Conservation (phyloP, 2,329 filamentous ascomycete species). For the Emergomyces orientalis region DNA sequence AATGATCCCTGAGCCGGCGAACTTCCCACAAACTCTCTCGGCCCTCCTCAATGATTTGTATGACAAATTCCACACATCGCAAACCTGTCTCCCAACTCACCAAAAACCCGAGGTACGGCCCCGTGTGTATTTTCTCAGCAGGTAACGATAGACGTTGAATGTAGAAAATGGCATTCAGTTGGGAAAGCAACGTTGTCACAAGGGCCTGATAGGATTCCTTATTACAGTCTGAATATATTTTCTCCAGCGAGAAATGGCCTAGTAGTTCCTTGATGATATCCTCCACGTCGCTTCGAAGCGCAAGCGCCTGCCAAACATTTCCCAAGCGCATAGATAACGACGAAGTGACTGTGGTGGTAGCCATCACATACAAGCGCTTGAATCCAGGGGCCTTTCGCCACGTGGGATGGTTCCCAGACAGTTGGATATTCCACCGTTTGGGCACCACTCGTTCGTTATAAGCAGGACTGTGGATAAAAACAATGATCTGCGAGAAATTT, state of each 20-base stretch:
- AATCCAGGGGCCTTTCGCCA: slow-evolving; percentile 1
- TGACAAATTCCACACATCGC: slow-evolving; percentile 32
- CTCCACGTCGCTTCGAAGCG: slow-evolving; percentile 35
- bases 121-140: slow-evolving; percentile 27
- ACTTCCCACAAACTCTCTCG: slow-evolving; percentile 29
- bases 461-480: not conserved
- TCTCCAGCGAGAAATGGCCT: slow-evolving; percentile 37
- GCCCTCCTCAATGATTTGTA: slow-evolving; percentile 31
- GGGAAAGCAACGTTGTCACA: slow-evolving; percentile 29
- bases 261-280: slow-evolving; percentile 36
- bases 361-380: slow-evolving; percentile 9
- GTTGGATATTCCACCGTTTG: not conserved
- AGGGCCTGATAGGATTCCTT: slow-evolving; percentile 31
- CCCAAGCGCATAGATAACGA: slow-evolving; percentile 31
- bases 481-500: not conserved
- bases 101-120: slow-evolving; percentile 32
- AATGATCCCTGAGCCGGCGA: slow-evolving; percentile 28
- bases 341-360: slow-evolving; percentile 24
- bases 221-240: slow-evolving; percentile 31
- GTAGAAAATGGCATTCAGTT: slow-evolving; percentile 34
- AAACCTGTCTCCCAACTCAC: slow-evolving; percentile 36
- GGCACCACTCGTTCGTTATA: slow-evolving; percentile 1
- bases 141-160: slow-evolving; percentile 36
- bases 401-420: slow-evolving; percentile 1
- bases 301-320: slow-evolving; percentile 30